phyloP scores from a whole-genome alignment of 1,284 basidiomycete genomes.

The Flammula alnicola region DNA sequence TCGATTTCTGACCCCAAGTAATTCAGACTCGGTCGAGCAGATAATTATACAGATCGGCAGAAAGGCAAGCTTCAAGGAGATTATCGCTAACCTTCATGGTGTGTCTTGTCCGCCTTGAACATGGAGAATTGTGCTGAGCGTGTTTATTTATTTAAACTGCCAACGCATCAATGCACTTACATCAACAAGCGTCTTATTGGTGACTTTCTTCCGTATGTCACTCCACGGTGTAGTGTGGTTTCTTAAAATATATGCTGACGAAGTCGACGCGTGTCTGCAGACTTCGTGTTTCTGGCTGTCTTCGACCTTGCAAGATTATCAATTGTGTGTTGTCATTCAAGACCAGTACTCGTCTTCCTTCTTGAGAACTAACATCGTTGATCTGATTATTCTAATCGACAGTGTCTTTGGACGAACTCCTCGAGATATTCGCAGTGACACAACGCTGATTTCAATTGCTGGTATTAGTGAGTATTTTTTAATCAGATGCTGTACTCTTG shows the following conservation, averaged over 20 bases:
- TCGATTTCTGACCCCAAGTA: slow-evolving; percentile 6
- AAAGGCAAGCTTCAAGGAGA: slow-evolving; percentile 69
- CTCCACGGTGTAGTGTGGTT: background rate
- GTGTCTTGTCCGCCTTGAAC: slow-evolving; percentile 26
- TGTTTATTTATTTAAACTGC: slow-evolving; percentile 52
- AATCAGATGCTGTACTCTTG: too few relatives aligned
- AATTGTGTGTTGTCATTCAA: slow-evolving; percentile 90
- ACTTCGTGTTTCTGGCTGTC: slow-evolving; percentile 89
- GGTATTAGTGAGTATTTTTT: slow-evolving; percentile 72
- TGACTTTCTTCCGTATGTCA: slow-evolving; percentile 90
- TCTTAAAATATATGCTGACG: background rate
- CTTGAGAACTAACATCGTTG: background rate
- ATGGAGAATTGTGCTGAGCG: slow-evolving; percentile 8
- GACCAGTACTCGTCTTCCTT: slow-evolving; percentile 47
- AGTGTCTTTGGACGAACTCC: slow-evolving; percentile 95
- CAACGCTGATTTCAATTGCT: slow-evolving; percentile 92
- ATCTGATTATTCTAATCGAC: slow-evolving; percentile 1
- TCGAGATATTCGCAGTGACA: slow-evolving; percentile 95
- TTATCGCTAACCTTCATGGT: slow-evolving; percentile 73
- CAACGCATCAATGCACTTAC: slow-evolving; percentile 79
- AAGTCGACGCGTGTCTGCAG: slow-evolving; percentile 39
- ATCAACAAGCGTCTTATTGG: slow-evolving; percentile 91
- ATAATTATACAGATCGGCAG: slow-evolving; percentile 73
- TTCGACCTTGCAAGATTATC: slow-evolving; percentile 95
- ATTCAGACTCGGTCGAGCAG: slow-evolving; percentile 64